Base-by-base conservation (phyloP, 2,329 filamentous ascomycete species). In the Pestalotiopsis sp. region DNA sequence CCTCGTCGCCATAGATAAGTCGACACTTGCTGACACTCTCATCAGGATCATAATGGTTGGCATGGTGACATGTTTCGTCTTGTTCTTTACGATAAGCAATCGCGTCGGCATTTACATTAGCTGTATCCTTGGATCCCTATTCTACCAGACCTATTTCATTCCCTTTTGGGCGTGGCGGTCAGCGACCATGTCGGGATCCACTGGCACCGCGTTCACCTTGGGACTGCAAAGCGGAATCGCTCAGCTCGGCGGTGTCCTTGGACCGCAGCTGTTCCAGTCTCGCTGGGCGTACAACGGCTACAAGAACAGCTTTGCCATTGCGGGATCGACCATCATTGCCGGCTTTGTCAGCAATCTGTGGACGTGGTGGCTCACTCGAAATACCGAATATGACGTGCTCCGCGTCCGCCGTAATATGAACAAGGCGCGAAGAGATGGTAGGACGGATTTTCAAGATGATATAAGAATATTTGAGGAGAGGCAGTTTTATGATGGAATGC, bases 141-240 rank as follows among this genome's bases (percentile, higher is more conserved):
- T 84, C 67, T 84, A 84, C 68, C 76, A 76, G 9, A 72, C 77
- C 3, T 83, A 81, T 67, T 83, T 84, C 68, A 81, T 85, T 14
- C 80, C 82, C 0, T 83, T 84, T 70, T 85, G 82, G 82, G 79
- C 79, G 27, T 84, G 81, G 81, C 77, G 82, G 55, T 82, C 81
- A 3, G 79, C 81, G 3, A 81, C 81, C 11, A 73, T 84, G 1
- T 72, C 74, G 1, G 82, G 83, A 2, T 79, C 78, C 5, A 85
- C 83, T 0, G 83, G 81, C 12, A 81, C 82, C 0, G 82, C 82
- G 0, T 84, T 85, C 67, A 81, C 81, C 0, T 74, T 84, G 2
- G 82, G 79, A 0, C 74, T 85, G 11, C 82, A 84, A 69, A 80
- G 78, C 1, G 80, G 79, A 4, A 76, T 84, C 6, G 82, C 79